Evolutionary conservation across 2,329 filamentous ascomycete species (phyloP).

Genomic region (Phoma sp.): DNA sequence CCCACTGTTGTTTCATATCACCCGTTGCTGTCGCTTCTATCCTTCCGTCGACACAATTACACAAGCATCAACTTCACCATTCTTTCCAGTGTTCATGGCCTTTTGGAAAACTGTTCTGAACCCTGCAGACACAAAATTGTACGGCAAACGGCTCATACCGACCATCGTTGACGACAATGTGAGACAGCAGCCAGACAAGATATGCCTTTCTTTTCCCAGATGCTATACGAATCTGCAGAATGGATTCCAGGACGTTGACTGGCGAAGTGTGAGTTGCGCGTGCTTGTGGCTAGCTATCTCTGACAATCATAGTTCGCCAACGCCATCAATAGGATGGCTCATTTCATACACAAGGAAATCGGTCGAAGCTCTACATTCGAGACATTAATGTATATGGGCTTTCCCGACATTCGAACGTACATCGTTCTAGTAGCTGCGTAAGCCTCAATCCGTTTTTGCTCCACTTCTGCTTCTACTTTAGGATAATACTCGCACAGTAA

Average conservation of each 20-base stretch:
- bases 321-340: conserved; percentile 41
- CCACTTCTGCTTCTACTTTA: too few species aligned
- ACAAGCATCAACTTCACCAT: neutral
- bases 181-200: conserved; percentile 23
- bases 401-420: conserved; percentile 48
- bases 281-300: conserved; percentile 21
- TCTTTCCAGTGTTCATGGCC: conserved; percentile 26
- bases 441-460: neutral
- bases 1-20: neutral
- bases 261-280: conserved; percentile 37
- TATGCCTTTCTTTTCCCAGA: conserved; percentile 33
- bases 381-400: conserved; percentile 38
- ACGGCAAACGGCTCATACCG: conserved; percentile 34
- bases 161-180: conserved; percentile 51
- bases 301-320: conserved; percentile 34
- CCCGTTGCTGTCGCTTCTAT: conserved; percentile 5
- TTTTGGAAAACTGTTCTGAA: conserved; percentile 41
- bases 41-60: conserved; percentile 5
- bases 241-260: conserved; percentile 44
- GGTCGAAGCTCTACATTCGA: conserved; percentile 37
- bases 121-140: conserved; percentile 17
- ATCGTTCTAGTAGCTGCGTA: conserved; percentile 49
- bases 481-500: too few species aligned
- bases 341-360: conserved; percentile 39
- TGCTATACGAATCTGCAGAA: conserved; percentile 20